Evolutionary conservation across 2,329 filamentous ascomycete species (phyloP), one percentile per base, ranked within the genome.

Genomic region (Sarocladium strictum): DNA sequence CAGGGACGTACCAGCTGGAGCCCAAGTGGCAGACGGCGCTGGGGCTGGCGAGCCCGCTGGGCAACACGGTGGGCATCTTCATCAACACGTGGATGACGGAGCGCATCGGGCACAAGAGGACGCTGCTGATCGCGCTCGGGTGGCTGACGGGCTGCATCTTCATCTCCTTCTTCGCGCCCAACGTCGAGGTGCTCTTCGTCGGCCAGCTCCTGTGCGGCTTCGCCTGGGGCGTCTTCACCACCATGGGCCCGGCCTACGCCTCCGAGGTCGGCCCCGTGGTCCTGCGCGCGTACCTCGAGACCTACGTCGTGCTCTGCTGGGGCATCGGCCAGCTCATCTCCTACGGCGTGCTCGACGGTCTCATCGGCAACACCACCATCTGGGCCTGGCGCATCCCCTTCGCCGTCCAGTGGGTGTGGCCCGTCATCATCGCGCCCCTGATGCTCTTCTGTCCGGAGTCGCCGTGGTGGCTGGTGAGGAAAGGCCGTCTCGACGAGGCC

Each of bases 401-500:
- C 54, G 69, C 65, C 2, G 55, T 69, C 3, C 68, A 70, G 56
- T 70, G 69, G 69, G 38, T 63, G 1, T 68, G 65, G 64, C 65
- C 66, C 2, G 29, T 65, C 2, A 29, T 47, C 24, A 47, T 47
- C 24, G 7, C n/a, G 4, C 60, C 60, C 1, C 53, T 68, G 3
- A 58, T 63, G 11, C 53, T 65, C n/a, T 58, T 66, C 51, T 61
- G 63, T 7, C 67, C 67, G 1, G 67, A 69, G 53, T 67, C 64
- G 2, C 67, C 66, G 5, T 69, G 64, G 63, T 66, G 58, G 54
- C 60, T 64, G 5, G 61, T 64, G 5, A 56, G 57, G 11, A n/a
- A 21, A 59, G 80, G 78, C 24, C 73, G 75, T 17, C 66, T 83
- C 29, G 81, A 81, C 7, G 57, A 62, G 14, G 59, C 62, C 3